Evolutionary conservation across 129 eudicot species (phyloP), one percentile per base, ranked within the genome.

Genomic region (Erigeron canadensis): DNA sequence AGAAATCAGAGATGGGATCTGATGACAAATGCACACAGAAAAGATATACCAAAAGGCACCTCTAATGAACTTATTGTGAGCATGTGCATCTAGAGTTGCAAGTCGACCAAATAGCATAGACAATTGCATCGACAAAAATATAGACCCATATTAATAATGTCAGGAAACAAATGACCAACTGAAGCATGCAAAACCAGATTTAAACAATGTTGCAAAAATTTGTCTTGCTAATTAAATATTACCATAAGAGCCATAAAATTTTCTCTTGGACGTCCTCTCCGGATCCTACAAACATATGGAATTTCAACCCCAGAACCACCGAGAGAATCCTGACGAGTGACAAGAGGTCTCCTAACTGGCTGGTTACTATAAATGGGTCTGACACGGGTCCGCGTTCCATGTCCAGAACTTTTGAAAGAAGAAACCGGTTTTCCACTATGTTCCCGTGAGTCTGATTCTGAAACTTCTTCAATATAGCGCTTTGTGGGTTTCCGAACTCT

Each of bases 401-500:
- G 67, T 69, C 79, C 86, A 22, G 83, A 70, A 58, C 56, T 77
- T 79, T 67, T 77, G 54, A 67, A 78, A 38, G 84, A 66, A 64
- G 94, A 68, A 19, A 69, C 73, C 15, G 72, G 43, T 73, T 76
- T 88, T 63, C 83, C 96, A 68, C 75, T 68, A 71, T 48, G 72
- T 59, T 87, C 97, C 70, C 84, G 64, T 13, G 69, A 60, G 65
- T 90, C 99, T 51, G 63, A 81, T 81, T 88, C 99, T 39, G 97
- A 90, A 70, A 81, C 84, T 86, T 91, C 96, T 75, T 95, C 97
- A 78, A 95, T 90, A 55, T 90, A 95, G 67, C 99, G 86, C 67
- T 68, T 90, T 54, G 99, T 95, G 43, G 99, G 99, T 82, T 95
- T 95, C 79, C 99, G 79, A 66, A 86, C 86, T 81, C 99, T 88